phyloP scores from a whole-genome alignment of 2,329 filamentous ascomycete species.

The Gaeumannomyces tritici region DNA sequence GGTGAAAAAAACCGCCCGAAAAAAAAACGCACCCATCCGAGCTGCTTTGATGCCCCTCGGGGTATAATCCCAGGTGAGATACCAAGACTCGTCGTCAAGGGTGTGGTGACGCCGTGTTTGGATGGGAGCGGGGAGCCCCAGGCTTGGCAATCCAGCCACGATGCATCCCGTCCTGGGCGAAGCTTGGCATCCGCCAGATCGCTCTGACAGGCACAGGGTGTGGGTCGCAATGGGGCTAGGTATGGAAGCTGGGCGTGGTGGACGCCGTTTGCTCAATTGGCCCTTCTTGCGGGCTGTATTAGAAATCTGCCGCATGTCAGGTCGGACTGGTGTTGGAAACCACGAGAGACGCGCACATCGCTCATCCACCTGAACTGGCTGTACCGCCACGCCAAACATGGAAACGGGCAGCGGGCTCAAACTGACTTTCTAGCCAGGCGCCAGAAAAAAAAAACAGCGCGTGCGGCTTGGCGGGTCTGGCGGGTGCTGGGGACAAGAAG shows the following conservation, averaged over 20 bases:
- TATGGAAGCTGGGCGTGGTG: too few relatives aligned
- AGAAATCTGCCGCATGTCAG: too few relatives aligned
- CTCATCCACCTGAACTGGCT: background rate
- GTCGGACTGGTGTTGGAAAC: too few relatives aligned
- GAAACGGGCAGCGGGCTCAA: too few relatives aligned
- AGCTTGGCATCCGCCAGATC: background rate
- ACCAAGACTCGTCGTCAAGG: background rate
- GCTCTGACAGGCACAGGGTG: background rate
- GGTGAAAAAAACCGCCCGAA: too few relatives aligned
- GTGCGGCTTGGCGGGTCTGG: background rate
- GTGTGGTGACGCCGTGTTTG: conserved; percentile 9
- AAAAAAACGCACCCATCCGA: background rate
- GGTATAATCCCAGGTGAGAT: background rate
- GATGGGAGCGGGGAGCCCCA: background rate
- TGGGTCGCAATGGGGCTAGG: conserved; percentile 2
- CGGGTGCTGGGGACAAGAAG: conserved; percentile 7
- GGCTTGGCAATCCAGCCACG: background rate
- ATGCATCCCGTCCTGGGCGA: background rate
- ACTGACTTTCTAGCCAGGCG: too few relatives aligned
- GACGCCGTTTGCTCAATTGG: too few relatives aligned
- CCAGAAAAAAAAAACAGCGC: background rate
- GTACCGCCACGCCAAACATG: too few relatives aligned
- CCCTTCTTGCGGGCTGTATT: background rate
- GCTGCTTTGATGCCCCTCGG: too few relatives aligned
- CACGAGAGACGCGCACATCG: background rate